These are phyloP conservation scores for Tilletiaria anomala DNA, from an alignment of 1,284 basidiomycete genomes.

Conservation along the genomic window DNA sequence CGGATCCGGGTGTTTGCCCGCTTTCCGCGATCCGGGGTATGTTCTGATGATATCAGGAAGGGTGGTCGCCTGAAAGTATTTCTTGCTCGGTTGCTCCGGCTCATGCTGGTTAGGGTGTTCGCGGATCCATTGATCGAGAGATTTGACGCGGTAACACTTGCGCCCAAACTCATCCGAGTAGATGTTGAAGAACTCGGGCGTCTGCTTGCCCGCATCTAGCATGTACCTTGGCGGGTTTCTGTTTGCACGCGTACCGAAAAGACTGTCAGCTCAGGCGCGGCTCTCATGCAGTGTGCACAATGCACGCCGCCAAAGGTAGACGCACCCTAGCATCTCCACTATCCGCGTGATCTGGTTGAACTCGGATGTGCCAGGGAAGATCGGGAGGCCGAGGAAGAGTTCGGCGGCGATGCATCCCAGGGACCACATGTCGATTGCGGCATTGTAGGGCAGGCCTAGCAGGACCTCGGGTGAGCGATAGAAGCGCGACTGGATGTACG, in stretches of 20 bases:
- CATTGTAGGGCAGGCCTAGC: conserved; percentile 82
- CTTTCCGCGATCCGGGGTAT: conserved; percentile 69
- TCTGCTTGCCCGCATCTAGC: conserved; percentile 92
- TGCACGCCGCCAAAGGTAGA: conserved; percentile 8
- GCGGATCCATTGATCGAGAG: conserved; percentile 80
- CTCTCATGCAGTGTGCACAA: too few species aligned
- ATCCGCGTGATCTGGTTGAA: conserved; percentile 96
- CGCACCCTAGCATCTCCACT: conserved; percentile 92
- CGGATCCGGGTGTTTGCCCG: conserved; percentile 66
- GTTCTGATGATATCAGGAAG: conserved; percentile 91
- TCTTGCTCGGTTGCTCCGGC: conserved; percentile 82
- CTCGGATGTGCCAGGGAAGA: conserved; percentile 97
- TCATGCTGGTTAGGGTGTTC: conserved; percentile 70
- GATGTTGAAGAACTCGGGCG: conserved; percentile 76
- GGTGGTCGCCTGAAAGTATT: conserved; percentile 91
- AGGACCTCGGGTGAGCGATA: conserved; percentile 97
- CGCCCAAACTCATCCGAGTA: conserved; percentile 67
- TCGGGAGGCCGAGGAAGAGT: conserved; percentile 82
- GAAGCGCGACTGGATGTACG: conserved; percentile 97
- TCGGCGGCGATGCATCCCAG: conserved; percentile 93
- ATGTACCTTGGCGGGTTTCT: conserved; percentile 80
- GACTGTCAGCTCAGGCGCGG: neutral
- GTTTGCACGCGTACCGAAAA: conserved; percentile 4
- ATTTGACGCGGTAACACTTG: conserved; percentile 78
- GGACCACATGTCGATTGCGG: conserved; percentile 91